phyloP scores from a whole-genome alignment of 495 filamentous ascomycete genomes.

The Neurospora sp. region DNA sequence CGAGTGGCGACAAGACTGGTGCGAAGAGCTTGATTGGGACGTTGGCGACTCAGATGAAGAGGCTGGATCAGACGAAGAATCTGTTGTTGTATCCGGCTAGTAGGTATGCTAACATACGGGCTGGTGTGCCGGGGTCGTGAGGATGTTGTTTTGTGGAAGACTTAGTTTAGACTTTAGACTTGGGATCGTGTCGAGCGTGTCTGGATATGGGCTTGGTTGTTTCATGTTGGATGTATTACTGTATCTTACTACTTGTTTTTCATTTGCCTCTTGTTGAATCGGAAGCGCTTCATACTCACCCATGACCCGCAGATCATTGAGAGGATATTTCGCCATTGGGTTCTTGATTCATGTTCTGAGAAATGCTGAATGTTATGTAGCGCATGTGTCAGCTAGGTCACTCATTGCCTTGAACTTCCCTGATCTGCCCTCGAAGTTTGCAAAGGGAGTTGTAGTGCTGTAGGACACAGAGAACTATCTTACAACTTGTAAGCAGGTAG shows the following conservation, averaged over 20 bases:
- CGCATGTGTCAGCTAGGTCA: background rate
- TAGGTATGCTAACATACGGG: slow-evolving; percentile 59
- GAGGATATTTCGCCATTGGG: background rate
- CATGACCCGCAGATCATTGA: background rate
- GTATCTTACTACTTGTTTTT: background rate
- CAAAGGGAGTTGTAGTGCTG: background rate
- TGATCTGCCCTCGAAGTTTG: background rate
- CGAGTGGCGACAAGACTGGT: slow-evolving; percentile 56
- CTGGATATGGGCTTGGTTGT: background rate
- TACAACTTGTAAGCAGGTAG: background rate
- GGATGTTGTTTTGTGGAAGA: background rate
- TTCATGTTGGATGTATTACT: background rate
- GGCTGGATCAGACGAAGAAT: slow-evolving; percentile 52
- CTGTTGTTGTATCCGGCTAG: slow-evolving; percentile 54
- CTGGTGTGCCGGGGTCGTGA: slow-evolving; percentile 29
- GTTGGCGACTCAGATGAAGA: slow-evolving; percentile 40
- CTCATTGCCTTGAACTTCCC: background rate
- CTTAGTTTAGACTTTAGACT: background rate
- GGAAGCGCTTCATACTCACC: background rate
- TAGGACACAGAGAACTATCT: background rate
- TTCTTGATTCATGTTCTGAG: background rate
- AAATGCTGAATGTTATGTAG: too few relatives aligned
- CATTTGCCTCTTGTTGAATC: background rate
- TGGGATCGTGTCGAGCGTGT: background rate
- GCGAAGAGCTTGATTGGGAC: slow-evolving; percentile 53